These are phyloP conservation scores for Elsinoe batatas DNA, from an alignment of 2,329 filamentous ascomycete genomes.

Conservation along the genomic window DNA sequence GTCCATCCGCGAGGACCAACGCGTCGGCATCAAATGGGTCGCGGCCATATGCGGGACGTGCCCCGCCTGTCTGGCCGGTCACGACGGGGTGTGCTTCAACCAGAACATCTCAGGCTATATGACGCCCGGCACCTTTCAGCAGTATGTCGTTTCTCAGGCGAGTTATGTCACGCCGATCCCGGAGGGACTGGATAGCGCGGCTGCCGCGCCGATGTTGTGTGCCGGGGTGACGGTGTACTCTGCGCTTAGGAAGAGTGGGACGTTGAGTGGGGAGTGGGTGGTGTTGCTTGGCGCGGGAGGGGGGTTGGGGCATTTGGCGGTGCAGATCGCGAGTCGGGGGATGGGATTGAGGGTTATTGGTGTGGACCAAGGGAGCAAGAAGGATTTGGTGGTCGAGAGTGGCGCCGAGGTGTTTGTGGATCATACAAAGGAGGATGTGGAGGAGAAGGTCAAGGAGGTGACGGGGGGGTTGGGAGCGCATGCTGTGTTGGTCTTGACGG, in stretches of 20 bases:
- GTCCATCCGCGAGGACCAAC: conserved; percentile 53
- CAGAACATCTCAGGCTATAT: conserved; percentile 56
- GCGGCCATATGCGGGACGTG: conserved; percentile 47
- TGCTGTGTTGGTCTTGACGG: conserved; percentile 48
- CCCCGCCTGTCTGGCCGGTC: conserved; percentile 44
- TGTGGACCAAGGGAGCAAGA: conserved; percentile 55
- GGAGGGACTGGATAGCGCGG: conserved; percentile 47
- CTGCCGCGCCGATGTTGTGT: conserved; percentile 57
- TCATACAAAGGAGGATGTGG: conserved; percentile 44
- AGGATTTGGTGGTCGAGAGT: conserved; percentile 50
- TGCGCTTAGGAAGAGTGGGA: conserved; percentile 52
- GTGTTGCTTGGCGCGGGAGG: conserved; percentile 37
- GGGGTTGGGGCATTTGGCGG: conserved; percentile 52
- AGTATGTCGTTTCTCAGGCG: conserved; percentile 51
- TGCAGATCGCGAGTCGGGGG: conserved; percentile 50
- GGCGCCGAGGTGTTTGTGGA: conserved; percentile 59
- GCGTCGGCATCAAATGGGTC: conserved; percentile 63
- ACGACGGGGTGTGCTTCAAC: conserved; percentile 47
- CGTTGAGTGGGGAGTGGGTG: conserved; percentile 50
- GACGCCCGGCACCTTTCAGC: conserved; percentile 62
- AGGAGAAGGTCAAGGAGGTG: conserved; percentile 46
- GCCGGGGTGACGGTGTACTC: conserved; percentile 59
- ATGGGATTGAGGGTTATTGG: conserved; percentile 57
- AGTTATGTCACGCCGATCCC: conserved; percentile 63
- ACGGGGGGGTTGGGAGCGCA: conserved; percentile 51